Evolutionary conservation across 1,284 basidiomycete species (phyloP).

Genomic region (Puccinia hordei): DNA sequence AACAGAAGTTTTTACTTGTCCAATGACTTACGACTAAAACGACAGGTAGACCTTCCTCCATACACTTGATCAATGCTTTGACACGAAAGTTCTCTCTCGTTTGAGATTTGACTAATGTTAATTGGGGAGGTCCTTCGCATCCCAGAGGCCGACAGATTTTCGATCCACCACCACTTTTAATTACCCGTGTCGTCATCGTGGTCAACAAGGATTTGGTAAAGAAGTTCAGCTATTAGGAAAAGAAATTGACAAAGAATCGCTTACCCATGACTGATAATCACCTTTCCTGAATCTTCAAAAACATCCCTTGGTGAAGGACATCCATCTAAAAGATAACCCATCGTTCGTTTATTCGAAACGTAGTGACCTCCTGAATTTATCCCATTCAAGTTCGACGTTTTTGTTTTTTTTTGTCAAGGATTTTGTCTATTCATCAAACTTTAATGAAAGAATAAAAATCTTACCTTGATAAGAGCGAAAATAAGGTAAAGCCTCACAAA

Average conservation of each 20-base stretch:
- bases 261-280: constrained; percentile 47
- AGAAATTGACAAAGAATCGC: not conserved
- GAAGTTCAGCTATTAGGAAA: not conserved
- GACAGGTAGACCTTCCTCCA: constrained; percentile 25
- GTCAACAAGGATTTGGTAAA: too few species aligned
- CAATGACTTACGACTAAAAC: constrained; percentile 33
- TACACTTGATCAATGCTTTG: constrained; percentile 28
- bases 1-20: not conserved
- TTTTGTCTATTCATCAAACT: not conserved
- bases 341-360: constrained; percentile 16
- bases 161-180: constrained; percentile 35
- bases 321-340: constrained; percentile 42
- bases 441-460: not conserved
- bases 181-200: too few species aligned
- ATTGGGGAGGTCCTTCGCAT: not conserved
- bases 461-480: constrained; percentile 45
- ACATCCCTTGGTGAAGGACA: constrained; percentile 35
- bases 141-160: not conserved
- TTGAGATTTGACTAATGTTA: constrained; percentile 41
- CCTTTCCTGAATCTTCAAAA: constrained; percentile 39
- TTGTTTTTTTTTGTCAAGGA: not conserved
- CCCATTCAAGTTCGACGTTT: too few species aligned
- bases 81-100: constrained; percentile 5
- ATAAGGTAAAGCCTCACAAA: constrained; percentile 46
- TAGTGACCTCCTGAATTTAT: constrained; percentile 29